These are phyloP conservation scores for Xylaria sp. DNA, from an alignment of 2,329 filamentous ascomycete genomes.

Conservation along the genomic window DNA sequence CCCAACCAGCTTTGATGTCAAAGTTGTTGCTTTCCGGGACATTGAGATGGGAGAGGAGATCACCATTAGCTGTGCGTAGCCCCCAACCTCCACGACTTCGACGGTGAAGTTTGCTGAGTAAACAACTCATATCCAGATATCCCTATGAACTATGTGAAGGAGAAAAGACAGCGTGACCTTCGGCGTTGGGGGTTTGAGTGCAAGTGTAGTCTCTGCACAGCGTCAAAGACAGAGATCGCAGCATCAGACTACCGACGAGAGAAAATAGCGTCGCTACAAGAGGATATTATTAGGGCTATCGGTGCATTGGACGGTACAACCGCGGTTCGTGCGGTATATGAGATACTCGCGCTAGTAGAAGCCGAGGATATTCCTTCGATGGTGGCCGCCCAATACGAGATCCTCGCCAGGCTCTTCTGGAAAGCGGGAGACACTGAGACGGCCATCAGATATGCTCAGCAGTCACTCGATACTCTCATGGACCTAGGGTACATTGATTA, in stretches of 20 bases:
- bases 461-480: slow-evolving; percentile 46
- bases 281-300: slow-evolving; percentile 44
- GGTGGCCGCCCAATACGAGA: slow-evolving; percentile 50
- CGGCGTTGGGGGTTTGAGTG: slow-evolving; percentile 51
- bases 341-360: slow-evolving; percentile 45
- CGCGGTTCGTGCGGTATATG: slow-evolving; percentile 46
- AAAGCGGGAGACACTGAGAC: slow-evolving; percentile 45
- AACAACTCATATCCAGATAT: slow-evolving; percentile 41
- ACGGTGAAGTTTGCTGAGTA: neutral
- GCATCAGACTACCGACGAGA: slow-evolving; percentile 48
- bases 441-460: slow-evolving; percentile 45
- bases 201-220: slow-evolving; percentile 48
- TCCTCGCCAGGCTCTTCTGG: slow-evolving; percentile 50
- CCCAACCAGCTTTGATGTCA: slow-evolving; percentile 42
- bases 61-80: slow-evolving; percentile 43
- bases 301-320: slow-evolving; percentile 42
- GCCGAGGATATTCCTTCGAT: slow-evolving; percentile 48
- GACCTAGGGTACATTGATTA: slow-evolving; percentile 47
- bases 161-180: slow-evolving; percentile 44
- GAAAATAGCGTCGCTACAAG: slow-evolving; percentile 44
- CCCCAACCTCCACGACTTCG: neutral
- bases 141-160: slow-evolving; percentile 44
- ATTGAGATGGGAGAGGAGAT: slow-evolving; percentile 45
- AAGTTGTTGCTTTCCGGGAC: slow-evolving; percentile 41
- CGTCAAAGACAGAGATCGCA: slow-evolving; percentile 39